Conservation (phyloP, 1,284 basidiomycete genomes). For the Leccinum subatratum region DNA sequence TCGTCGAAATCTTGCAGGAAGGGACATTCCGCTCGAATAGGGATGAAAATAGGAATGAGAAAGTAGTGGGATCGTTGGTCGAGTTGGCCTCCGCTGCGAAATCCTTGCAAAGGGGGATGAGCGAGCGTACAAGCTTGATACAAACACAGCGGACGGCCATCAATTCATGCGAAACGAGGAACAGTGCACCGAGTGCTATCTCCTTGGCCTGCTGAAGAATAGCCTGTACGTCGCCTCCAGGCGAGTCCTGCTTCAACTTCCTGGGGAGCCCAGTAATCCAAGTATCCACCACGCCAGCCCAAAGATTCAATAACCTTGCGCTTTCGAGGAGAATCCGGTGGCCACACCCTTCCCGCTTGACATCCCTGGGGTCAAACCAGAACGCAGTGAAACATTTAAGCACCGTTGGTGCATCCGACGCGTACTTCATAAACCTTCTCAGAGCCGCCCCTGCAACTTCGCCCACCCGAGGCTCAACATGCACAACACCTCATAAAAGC, state of each 20-base stretch:
- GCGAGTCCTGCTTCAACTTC: constrained; percentile 39
- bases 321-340: constrained; percentile 63
- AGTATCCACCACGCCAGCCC: constrained; percentile 69
- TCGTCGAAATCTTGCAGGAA: constrained; percentile 65
- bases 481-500: constrained; percentile 76
- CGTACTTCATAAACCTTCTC: constrained; percentile 68
- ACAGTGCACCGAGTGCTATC: constrained; percentile 72
- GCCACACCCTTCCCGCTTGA: constrained; percentile 66
- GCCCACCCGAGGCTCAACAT: constrained; percentile 74
- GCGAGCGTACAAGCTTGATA: constrained; percentile 54
- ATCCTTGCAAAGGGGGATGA: constrained; percentile 42
- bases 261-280: constrained; percentile 55
- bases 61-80: constrained; percentile 19
- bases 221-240: constrained; percentile 36
- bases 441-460: constrained; percentile 69
- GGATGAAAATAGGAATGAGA: constrained; percentile 43
- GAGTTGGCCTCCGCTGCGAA: constrained; percentile 35
- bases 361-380: constrained; percentile 69
- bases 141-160: constrained; percentile 51
- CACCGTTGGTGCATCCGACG: constrained; percentile 55
- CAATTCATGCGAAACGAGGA: constrained; percentile 69
- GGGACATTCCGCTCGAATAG: constrained; percentile 34
- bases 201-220: constrained; percentile 47
- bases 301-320: constrained; percentile 61
- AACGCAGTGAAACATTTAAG: constrained; percentile 71